A percentile compares a stretch with the other conserved stretches of the same genome.
Conservation (phyloP, 2,329 filamentous ascomycete species). For the Gnomoniopsis smithogilvyi region DNA sequence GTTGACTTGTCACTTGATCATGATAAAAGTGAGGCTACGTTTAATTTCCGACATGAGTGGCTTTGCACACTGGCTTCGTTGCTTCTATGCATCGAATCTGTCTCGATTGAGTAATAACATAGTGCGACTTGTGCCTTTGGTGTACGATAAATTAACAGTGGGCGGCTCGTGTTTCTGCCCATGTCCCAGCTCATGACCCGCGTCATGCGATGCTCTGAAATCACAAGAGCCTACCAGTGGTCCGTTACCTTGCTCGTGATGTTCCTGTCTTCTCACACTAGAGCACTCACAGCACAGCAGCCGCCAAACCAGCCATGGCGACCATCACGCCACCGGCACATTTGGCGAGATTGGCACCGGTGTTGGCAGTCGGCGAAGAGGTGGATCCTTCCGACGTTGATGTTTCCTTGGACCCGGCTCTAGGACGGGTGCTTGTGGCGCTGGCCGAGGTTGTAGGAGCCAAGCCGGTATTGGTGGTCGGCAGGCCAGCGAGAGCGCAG, state of each 20-base stretch:
- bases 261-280: background rate
- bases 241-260: background rate
- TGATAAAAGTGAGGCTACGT: no score
- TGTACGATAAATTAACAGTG: slow-evolving; percentile 5
- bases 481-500: slow-evolving; percentile 43
- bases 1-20: no score
- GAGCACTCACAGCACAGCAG: slow-evolving; percentile 29
- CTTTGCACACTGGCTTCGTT: no score
- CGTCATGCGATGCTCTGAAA: background rate
- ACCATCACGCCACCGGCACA: slow-evolving; percentile 29
- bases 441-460: slow-evolving; percentile 13
- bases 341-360: slow-evolving; percentile 17
- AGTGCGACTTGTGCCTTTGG: slow-evolving; percentile 8
- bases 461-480: slow-evolving; percentile 22
- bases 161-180: background rate
- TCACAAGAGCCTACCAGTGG: background rate
- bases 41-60: no score
- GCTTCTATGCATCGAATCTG: no score
- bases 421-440: slow-evolving; percentile 11
- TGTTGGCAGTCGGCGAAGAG: slow-evolving; percentile 12
- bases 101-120: slow-evolving; percentile 12
- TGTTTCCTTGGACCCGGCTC: background rate
- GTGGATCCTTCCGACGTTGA: slow-evolving; percentile 6
- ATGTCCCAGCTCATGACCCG: background rate
- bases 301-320: slow-evolving; percentile 29